Evolutionary conservation across 2,329 filamentous ascomycete genomes (phyloP).

Genomic region (Amylocarpus encephaloides): DNA sequence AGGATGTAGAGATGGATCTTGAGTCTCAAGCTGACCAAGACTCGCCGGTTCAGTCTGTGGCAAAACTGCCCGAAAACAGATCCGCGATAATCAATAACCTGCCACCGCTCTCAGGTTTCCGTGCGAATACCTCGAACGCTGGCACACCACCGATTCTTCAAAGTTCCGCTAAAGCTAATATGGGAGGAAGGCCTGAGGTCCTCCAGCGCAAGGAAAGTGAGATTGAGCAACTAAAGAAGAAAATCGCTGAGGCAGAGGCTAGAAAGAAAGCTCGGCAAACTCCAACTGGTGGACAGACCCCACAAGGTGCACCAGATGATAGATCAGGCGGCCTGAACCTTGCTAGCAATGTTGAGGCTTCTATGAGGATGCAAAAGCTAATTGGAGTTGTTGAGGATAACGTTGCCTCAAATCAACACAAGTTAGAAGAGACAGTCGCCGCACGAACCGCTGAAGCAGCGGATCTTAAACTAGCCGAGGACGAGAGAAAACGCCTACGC

Average conservation of each 20-base stretch:
- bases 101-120: constrained; percentile 39
- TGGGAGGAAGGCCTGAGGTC: constrained; percentile 31
- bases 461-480: constrained; percentile 21
- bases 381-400: constrained; percentile 19
- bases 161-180: constrained; percentile 12
- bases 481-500: constrained; percentile 28
- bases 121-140: constrained; percentile 16
- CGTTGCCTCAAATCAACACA: constrained; percentile 20
- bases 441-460: constrained; percentile 20
- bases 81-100: constrained; percentile 36
- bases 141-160: constrained; percentile 23
- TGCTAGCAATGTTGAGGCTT: constrained; percentile 21
- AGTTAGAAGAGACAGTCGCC: constrained; percentile 23
- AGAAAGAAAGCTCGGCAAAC: constrained; percentile 25
- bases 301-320: constrained; percentile 11
- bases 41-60: constrained; percentile 21
- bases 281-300: constrained; percentile 26
- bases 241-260: constrained; percentile 31
- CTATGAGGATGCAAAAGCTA: constrained; percentile 25
- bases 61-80: constrained; percentile 21
- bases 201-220: constrained; percentile 48
- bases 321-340: constrained; percentile 5
- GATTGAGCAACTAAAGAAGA: constrained; percentile 52
- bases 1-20: constrained; percentile 63
- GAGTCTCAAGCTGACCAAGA: constrained; percentile 44